Percentiles rank a stretch among this genome's conserved stretches.
These are phyloP conservation scores for Xylaria sp. DNA, from an alignment of 2,329 filamentous ascomycete genomes.

Conservation along the genomic window DNA sequence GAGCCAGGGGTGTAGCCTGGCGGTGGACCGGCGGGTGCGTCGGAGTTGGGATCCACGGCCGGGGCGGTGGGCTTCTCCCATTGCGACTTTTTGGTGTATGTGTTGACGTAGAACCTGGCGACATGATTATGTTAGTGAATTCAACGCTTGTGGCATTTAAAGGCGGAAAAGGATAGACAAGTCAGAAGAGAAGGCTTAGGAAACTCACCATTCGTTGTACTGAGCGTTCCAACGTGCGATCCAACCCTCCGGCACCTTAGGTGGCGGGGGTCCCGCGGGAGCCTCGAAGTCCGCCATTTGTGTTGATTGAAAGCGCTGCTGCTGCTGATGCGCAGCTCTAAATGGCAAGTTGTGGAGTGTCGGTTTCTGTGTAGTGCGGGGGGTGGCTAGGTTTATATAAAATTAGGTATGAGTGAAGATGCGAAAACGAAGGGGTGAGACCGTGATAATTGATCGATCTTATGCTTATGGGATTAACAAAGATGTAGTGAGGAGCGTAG, in stretches of 20 bases:
- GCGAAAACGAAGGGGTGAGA: constrained; percentile 5
- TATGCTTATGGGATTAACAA: constrained; percentile 1
- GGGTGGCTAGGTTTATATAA: constrained; percentile 11
- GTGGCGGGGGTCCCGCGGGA: constrained; percentile 66
- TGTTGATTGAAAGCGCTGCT: constrained; percentile 11
- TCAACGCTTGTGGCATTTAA: neutral
- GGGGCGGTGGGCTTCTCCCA: constrained; percentile 86
- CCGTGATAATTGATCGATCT: constrained; percentile 4
- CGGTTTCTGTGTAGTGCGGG: neutral
- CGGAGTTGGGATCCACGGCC: constrained; percentile 63
- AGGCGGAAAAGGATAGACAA: neutral
- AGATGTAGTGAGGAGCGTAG: constrained; percentile 3
- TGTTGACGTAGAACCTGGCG: constrained; percentile 87
- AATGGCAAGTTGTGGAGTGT: neutral
- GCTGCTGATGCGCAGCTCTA: constrained; percentile 9
- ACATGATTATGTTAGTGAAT: constrained; percentile 15
- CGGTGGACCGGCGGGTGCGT: constrained; percentile 68
- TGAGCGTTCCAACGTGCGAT: constrained; percentile 86
- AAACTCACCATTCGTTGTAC: constrained; percentile 77
- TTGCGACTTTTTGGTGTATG: constrained; percentile 86
- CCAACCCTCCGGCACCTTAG: constrained; percentile 81
- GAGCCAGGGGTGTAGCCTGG: constrained; percentile 71
- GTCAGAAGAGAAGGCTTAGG: neutral
- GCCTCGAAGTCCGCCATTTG: constrained; percentile 66
- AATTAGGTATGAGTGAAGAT: constrained; percentile 11